These are phyloP conservation scores for Macroventuria anomochaeta DNA, from an alignment of 2,329 filamentous ascomycete genomes.

Conservation along the genomic window DNA sequence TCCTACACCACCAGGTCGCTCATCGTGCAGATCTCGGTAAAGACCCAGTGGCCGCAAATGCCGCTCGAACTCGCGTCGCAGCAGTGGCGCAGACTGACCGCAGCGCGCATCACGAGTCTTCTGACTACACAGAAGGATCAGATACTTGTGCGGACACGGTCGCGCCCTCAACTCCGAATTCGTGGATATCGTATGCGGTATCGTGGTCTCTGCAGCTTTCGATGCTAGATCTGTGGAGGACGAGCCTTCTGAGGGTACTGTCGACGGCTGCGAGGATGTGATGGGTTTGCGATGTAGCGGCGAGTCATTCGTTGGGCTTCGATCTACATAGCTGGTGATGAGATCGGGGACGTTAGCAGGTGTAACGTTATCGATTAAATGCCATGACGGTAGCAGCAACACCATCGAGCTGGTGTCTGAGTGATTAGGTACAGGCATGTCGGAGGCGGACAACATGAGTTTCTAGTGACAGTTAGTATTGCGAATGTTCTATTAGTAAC, in stretches of 20 bases:
- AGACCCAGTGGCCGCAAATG: constrained; percentile 85
- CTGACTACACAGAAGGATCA: constrained; percentile 94
- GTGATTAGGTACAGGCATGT: constrained; percentile 79
- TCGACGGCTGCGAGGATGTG: constrained; percentile 8
- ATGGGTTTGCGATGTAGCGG: constrained; percentile 54
- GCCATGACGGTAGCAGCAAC: constrained; percentile 84
- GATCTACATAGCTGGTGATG: constrained; percentile 72
- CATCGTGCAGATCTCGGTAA: constrained; percentile 85
- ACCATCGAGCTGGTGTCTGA: constrained; percentile 73
- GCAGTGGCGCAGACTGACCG: constrained; percentile 87
- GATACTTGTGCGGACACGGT: constrained; percentile 79
- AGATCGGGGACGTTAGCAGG: constrained; percentile 75
- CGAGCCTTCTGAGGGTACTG: constrained; percentile 20
- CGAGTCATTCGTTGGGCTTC: constrained; percentile 74
- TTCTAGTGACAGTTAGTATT: constrained; percentile 58
- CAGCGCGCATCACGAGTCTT: constrained; percentile 93
- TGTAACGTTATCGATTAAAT: constrained; percentile 81
- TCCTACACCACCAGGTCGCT: constrained; percentile 87
- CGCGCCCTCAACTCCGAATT: constrained; percentile 60
- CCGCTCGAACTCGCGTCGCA: constrained; percentile 87
- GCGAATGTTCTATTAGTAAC: no score
- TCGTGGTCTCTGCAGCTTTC: constrained; percentile 24
- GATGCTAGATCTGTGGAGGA: constrained; percentile 25
- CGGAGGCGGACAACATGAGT: constrained; percentile 89
- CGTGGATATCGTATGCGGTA: constrained; percentile 37